These are phyloP conservation scores for Pseudonitzschia pungens DNA, from an alignment of 108 stramenopile species.

Conservation along the genomic window DNA sequence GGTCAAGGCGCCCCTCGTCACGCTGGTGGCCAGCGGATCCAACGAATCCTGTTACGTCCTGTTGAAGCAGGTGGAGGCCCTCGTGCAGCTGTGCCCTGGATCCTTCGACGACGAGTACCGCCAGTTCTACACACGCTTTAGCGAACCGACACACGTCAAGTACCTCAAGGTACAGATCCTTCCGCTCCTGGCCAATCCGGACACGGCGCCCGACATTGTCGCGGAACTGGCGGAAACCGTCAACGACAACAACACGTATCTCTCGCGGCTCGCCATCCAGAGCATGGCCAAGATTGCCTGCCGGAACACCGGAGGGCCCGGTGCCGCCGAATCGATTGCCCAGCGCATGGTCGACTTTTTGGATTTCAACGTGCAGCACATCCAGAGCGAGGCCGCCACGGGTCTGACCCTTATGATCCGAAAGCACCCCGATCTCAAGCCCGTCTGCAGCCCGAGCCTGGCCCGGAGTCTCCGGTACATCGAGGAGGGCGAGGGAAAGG, in stretches of 20 bases:
- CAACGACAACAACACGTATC: slow-evolving; percentile 68
- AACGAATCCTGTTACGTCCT: slow-evolving; percentile 89
- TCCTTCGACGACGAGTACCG: slow-evolving; percentile 97
- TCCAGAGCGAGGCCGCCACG: slow-evolving; percentile 85
- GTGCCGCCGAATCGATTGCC: slow-evolving; percentile 83
- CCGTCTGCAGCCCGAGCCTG: slow-evolving; percentile 83
- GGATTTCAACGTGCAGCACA: slow-evolving; percentile 77
- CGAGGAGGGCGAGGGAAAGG: slow-evolving; percentile 84
- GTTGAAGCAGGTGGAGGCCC: slow-evolving; percentile 90
- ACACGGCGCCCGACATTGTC: slow-evolving; percentile 92
- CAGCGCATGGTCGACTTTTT: slow-evolving; percentile 89
- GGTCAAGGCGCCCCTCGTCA: slow-evolving; percentile 94
- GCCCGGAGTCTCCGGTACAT: slow-evolving; percentile 77
- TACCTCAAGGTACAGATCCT: slow-evolving; percentile 92
- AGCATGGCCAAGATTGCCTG: slow-evolving; percentile 91
- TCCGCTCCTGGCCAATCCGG: slow-evolving; percentile 86
- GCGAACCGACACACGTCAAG: slow-evolving; percentile 95
- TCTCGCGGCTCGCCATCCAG: slow-evolving; percentile 86
- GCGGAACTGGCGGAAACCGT: slow-evolving; percentile 95
- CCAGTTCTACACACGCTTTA: slow-evolving; percentile 95
- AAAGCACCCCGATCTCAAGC: slow-evolving; percentile 71
- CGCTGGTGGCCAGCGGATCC: slow-evolving; percentile 83
- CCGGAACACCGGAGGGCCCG: slow-evolving; percentile 75
- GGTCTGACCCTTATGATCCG: slow-evolving; percentile 81
- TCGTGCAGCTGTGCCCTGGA: slow-evolving; percentile 91